These are phyloP conservation scores for Scheffersomyces amazonensis DNA, from an alignment of 805 yeast genomes.

Conservation along the genomic window DNA sequence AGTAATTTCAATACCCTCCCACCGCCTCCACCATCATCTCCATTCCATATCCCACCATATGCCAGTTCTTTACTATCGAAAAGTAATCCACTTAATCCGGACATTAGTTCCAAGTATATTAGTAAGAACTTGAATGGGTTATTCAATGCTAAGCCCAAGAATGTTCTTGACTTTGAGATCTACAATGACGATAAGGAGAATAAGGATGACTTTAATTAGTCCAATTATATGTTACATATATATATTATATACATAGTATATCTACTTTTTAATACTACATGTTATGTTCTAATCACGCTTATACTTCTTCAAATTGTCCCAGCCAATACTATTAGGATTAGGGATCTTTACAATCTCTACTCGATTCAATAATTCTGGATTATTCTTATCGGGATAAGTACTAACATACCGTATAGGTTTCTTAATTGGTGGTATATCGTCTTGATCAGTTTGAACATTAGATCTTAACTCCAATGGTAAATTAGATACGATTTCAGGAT, in stretches of 20 bases:
- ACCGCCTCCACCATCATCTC: not conserved
- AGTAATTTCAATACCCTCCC: constrained; percentile 1
- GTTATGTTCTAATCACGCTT: too few species aligned
- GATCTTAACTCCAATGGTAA: constrained; percentile 32
- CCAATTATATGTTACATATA: too few species aligned
- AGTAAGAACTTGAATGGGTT: not conserved
- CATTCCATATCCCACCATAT: not conserved
- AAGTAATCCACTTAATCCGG: constrained; percentile 3
- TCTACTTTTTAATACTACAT: too few species aligned
- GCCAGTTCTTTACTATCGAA: not conserved
- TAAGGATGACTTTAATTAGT: not conserved
- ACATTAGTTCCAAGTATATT: constrained; percentile 2
- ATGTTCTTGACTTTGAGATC: constrained; percentile 9
- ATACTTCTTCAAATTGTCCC: constrained; percentile 42
- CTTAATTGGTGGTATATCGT: constrained; percentile 21
- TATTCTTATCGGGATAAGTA: constrained; percentile 24
- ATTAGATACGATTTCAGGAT: constrained; percentile 28
- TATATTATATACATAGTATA: too few species aligned
- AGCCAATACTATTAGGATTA: constrained; percentile 39
- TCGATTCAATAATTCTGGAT: constrained; percentile 33
- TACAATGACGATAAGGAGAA: constrained; percentile 3
- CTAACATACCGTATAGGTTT: constrained; percentile 33
- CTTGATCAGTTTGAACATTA: constrained; percentile 8
- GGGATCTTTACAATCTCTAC: constrained; percentile 41
- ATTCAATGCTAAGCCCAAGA: constrained; percentile 1